A percentile compares a stretch with the other conserved stretches of the same genome.
phyloP scores from a whole-genome alignment of 306 rosid species.

The Hippophae rhamnoides region DNA sequence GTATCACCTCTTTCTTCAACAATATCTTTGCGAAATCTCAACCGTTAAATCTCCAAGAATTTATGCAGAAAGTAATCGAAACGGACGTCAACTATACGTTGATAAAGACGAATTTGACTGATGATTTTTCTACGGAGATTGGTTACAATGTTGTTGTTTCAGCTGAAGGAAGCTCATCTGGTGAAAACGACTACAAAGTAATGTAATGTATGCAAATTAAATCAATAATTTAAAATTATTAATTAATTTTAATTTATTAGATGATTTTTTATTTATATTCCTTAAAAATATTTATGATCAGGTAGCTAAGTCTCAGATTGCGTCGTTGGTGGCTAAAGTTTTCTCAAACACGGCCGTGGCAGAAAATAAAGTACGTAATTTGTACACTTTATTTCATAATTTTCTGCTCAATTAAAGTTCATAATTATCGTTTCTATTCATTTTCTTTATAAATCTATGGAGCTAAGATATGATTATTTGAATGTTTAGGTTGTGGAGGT shows the following conservation, averaged over 20 bases:
- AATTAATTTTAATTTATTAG: background rate
- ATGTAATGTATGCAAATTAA: slow-evolving; percentile 82
- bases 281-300: slow-evolving; percentile 7
- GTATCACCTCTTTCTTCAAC: slow-evolving; percentile 74
- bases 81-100: slow-evolving; percentile 70
- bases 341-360: slow-evolving; percentile 86
- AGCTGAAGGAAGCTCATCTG: slow-evolving; percentile 47
- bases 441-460: background rate
- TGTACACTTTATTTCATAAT: background rate
- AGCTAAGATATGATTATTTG: background rate
- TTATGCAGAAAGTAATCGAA: slow-evolving; percentile 61
- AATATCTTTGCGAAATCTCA: slow-evolving; percentile 63
- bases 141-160: slow-evolving; percentile 64
- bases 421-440: background rate
- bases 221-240: slow-evolving; percentile 14
- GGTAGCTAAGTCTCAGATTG: slow-evolving; percentile 79
- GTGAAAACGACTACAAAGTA: slow-evolving; percentile 95
- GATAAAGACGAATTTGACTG: slow-evolving; percentile 71
- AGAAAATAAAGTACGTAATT: slow-evolving; percentile 69
- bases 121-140: slow-evolving; percentile 68
- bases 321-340: slow-evolving; percentile 72
- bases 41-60: slow-evolving; percentile 41
- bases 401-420: background rate
- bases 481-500: slow-evolving; percentile 63
- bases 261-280: slow-evolving; percentile 6